Base-by-base conservation (phyloP, 2,329 filamentous ascomycete genomes). In the Neurospora sp. region DNA sequence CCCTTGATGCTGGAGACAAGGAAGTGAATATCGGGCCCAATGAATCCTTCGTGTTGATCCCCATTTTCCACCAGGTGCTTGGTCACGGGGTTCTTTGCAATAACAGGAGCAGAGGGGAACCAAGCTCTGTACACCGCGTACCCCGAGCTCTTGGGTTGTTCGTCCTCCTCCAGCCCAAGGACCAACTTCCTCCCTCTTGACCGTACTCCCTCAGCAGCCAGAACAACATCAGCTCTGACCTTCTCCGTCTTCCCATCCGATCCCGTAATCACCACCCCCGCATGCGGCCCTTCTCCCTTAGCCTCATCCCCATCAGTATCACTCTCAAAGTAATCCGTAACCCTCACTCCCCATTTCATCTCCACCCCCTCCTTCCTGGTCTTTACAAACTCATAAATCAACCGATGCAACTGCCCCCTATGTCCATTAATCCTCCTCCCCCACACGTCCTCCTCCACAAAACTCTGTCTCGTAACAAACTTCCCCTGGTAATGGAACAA, bases 351-450 rank as follows among this genome's bases (percentile, higher is more conserved):
- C 28, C 85, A 78, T 38, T 82, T 79, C 62, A 85, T 84, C 11
- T 83, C 80, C 46, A 87, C 82, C 0, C 84, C 46, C 33, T 33
- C 33, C 23, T 33, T 4, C 38, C 85, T 76, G 13, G 80, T 80
- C 66, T 82, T 78, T 4, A 83, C 84, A 75, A 87, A 84, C 33
- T 83, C 79, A 70, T 83, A 86, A 23, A 87, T 81, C 66, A 85
- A 81, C 67, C 80, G 80, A 75, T 87, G 85, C 62, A 87, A 77
- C 74, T 86, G 81, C 28, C 84, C 84, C 23, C 85, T 78, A 74
- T 87, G 85, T 3, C 85, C 85, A 71, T 86, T 87, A 76, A 86
- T 86, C 17, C 83, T 80, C 2, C 83, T 81, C 6, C 82, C 82
- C 71, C 81, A 79, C 68, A 80, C 77, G 69, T 72, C 75, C 71